Evolutionary conservation across 1,284 basidiomycete species (phyloP).

Genomic region (Somion occarium): DNA sequence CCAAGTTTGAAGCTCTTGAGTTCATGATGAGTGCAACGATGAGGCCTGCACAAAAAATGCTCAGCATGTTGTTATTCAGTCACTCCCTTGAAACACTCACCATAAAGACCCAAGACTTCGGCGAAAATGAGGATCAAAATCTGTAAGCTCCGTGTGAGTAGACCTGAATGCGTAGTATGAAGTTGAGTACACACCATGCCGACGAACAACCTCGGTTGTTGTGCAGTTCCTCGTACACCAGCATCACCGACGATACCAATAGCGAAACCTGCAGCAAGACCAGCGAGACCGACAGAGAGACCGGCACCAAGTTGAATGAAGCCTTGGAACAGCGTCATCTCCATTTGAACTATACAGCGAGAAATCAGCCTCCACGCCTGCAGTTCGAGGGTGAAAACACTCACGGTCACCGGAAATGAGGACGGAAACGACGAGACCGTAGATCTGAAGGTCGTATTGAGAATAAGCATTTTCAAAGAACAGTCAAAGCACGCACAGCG

Average conservation of each 20-base stretch:
- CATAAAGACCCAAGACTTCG: slow-evolving; percentile 80
- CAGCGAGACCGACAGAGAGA: slow-evolving; percentile 82
- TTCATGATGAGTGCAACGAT: slow-evolving; percentile 93
- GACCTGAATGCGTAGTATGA: neutral
- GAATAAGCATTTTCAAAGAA: neutral
- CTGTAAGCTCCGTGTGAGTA: slow-evolving; percentile 24
- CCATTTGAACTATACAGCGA: slow-evolving; percentile 39
- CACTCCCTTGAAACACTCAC: slow-evolving; percentile 27
- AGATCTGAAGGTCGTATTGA: slow-evolving; percentile 38
- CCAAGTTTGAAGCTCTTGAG: slow-evolving; percentile 41
- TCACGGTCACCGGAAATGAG: slow-evolving; percentile 76
- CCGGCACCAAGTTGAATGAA: slow-evolving; percentile 91
- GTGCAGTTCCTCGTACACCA: slow-evolving; percentile 85
- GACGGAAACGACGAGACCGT: slow-evolving; percentile 92
- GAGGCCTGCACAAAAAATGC: slow-evolving; percentile 44
- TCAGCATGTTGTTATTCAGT: neutral
- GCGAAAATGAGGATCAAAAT: slow-evolving; percentile 80
- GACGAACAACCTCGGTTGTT: slow-evolving; percentile 92
- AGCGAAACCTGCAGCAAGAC: slow-evolving; percentile 87
- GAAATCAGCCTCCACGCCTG: neutral
- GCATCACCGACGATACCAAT: slow-evolving; percentile 97
- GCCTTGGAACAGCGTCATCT: slow-evolving; percentile 72
- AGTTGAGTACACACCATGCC: slow-evolving; percentile 53
- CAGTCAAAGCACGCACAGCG: slow-evolving; percentile 53
- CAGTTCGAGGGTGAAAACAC: slow-evolving; percentile 37